A percentile compares a stretch with the other conserved stretches of the same genome.
These are phyloP conservation scores for Pseudotsuga menziesii DNA, from an alignment of 75 land plant species.

Conservation along the genomic window DNA sequence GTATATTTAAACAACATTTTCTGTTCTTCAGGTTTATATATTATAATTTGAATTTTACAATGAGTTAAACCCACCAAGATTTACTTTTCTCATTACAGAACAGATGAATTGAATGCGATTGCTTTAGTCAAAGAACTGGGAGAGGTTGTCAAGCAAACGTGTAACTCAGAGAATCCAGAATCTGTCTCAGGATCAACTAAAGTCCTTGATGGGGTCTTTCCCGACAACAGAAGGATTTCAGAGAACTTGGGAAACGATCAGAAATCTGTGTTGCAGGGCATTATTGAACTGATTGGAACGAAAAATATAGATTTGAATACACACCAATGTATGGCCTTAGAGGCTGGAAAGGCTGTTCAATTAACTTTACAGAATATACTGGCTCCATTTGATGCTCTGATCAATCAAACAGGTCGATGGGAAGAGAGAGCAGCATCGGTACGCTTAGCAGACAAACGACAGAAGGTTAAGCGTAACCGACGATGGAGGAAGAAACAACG, in stretches of 20 bases:
- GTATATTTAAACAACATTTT: not conserved
- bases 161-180: not conserved
- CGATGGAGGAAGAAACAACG: constrained; percentile 74
- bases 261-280: not conserved
- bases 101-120: constrained; percentile 41
- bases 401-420: constrained; percentile 47
- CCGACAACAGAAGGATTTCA: not conserved
- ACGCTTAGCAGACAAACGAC: constrained; percentile 42
- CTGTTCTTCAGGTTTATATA: not conserved
- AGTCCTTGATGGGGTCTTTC: constrained; percentile 5
- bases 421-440: constrained; percentile 70
- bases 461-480: constrained; percentile 73
- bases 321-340: constrained; percentile 39
- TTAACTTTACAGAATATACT: constrained; percentile 34
- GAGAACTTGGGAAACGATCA: not conserved
- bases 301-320: constrained; percentile 24
- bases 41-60: not conserved
- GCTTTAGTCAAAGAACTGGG: constrained; percentile 16
- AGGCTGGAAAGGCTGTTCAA: constrained; percentile 52
- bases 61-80: not conserved
- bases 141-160: constrained; percentile 2
- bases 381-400: constrained; percentile 40
- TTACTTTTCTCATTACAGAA: constrained; percentile 18
- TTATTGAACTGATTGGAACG: constrained; percentile 19
- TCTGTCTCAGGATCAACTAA: not conserved